Evolutionary conservation across 192 early-diverging fungal species (phyloP).

Genomic region (Lunasporangiospora selenospora): DNA sequence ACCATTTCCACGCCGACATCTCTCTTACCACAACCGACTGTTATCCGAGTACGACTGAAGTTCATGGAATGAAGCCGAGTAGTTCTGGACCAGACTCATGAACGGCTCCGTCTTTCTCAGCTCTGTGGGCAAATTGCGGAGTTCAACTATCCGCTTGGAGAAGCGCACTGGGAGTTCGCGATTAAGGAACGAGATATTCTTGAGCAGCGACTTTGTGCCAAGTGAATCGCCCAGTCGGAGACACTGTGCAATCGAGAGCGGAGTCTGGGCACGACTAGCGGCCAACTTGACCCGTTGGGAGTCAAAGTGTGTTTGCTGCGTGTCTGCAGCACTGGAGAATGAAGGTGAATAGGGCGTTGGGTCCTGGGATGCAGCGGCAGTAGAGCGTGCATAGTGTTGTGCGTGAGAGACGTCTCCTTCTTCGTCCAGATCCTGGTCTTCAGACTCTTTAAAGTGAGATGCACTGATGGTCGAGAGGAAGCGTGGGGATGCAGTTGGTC

Average conservation of each 20-base stretch:
- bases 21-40: conserved; percentile 24
- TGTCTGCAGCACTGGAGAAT: background rate
- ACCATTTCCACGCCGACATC: no score
- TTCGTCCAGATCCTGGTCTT: background rate
- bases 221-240: conserved; percentile 28
- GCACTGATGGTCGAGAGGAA: no score
- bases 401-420: background rate
- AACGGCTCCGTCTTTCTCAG: conserved; percentile 31
- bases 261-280: conserved; percentile 26
- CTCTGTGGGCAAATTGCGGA: conserved; percentile 16
- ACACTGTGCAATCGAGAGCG: conserved; percentile 37
- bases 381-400: no score
- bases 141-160: conserved; percentile 34
- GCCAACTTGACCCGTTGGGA: conserved; percentile 25
- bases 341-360: background rate
- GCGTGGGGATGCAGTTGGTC: no score
- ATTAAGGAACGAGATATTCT: conserved; percentile 37
- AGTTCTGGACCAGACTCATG: conserved; percentile 28
- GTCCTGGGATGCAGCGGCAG: no score
- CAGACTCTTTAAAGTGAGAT: no score
- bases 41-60: conserved; percentile 34
- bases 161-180: conserved; percentile 37
- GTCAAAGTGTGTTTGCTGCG: no score
- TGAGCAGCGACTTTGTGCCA: conserved; percentile 30
- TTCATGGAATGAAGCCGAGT: conserved; percentile 22